Conservation (phyloP, 2,329 filamentous ascomycete species). For the Pseudogymnoascus sp. region DNA sequence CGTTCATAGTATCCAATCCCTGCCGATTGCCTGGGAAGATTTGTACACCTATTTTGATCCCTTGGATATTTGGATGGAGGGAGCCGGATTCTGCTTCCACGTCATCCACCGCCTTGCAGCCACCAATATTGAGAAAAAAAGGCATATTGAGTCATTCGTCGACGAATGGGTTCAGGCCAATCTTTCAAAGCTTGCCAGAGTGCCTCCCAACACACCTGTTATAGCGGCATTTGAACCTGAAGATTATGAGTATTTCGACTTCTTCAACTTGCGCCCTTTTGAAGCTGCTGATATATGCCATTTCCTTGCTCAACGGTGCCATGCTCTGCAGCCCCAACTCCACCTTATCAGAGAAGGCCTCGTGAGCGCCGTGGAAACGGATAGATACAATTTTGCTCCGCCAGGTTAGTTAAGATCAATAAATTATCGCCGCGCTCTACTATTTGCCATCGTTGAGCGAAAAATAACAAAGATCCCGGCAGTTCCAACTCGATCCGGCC, state of each 20-base stretch:
- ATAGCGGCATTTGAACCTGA: background rate
- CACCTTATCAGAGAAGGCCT: background rate
- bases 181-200: background rate
- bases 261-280: background rate
- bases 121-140: background rate
- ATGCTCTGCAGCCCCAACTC: background rate
- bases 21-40: slow-evolving; percentile 18
- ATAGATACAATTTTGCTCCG: background rate
- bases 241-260: slow-evolving; percentile 5
- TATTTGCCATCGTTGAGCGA: background rate
- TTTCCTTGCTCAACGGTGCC: background rate
- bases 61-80: slow-evolving; percentile 24
- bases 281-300: background rate
- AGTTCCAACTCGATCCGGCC: background rate
- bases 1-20: slow-evolving; percentile 11
- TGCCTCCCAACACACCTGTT: background rate
- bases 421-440: background rate
- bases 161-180: background rate
- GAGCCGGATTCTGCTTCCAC: slow-evolving; percentile 23
- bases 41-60: slow-evolving; percentile 28
- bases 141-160: slow-evolving; percentile 2
- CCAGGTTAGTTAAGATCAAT: background rate
- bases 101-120: slow-evolving; percentile 21
- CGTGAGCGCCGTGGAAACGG: background rate
- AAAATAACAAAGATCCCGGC: background rate